Evolutionary conservation across 768 basidiomycete genomes (phyloP).

Genomic region (Phlebiopsis flavidoalba): DNA sequence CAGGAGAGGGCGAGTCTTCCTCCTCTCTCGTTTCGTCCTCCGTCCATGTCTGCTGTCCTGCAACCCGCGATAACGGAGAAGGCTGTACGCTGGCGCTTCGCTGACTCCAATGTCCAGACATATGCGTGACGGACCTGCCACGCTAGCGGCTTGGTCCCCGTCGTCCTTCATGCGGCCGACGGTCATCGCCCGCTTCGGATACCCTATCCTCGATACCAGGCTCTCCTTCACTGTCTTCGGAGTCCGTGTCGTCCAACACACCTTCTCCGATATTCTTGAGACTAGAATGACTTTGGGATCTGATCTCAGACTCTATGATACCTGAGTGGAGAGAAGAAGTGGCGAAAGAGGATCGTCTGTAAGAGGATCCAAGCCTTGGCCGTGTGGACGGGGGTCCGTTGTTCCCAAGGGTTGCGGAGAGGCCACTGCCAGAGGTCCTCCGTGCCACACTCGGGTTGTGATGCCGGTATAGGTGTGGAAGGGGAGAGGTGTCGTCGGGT

Average conservation of each 20-base stretch:
- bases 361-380: constrained; percentile 24
- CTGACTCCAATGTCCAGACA: constrained; percentile 18
- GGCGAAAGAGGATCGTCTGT: constrained; percentile 41
- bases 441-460: constrained; percentile 10
- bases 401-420: constrained; percentile 2
- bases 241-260: constrained; percentile 74
- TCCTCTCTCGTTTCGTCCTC: constrained; percentile 43
- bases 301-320: constrained; percentile 22
- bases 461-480: constrained; percentile 12
- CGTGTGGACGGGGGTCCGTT: constrained; percentile 4
- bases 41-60: constrained; percentile 48
- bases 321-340: neutral
- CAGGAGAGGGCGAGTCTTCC: constrained; percentile 47
- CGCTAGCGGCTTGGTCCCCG: neutral
- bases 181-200: neutral
- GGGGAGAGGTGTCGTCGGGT: constrained; percentile 15
- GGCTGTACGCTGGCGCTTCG: constrained; percentile 38
- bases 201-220: constrained; percentile 28
- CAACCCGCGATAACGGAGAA: constrained; percentile 62
- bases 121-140: neutral
- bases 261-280: constrained; percentile 71
- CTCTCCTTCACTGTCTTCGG: constrained; percentile 22
- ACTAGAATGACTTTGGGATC: constrained; percentile 35
- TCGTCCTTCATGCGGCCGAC: neutral
- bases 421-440: constrained; percentile 6